Base-by-base conservation (phyloP, 192 early-diverging fungal genomes). In the Mortierella alpina region DNA sequence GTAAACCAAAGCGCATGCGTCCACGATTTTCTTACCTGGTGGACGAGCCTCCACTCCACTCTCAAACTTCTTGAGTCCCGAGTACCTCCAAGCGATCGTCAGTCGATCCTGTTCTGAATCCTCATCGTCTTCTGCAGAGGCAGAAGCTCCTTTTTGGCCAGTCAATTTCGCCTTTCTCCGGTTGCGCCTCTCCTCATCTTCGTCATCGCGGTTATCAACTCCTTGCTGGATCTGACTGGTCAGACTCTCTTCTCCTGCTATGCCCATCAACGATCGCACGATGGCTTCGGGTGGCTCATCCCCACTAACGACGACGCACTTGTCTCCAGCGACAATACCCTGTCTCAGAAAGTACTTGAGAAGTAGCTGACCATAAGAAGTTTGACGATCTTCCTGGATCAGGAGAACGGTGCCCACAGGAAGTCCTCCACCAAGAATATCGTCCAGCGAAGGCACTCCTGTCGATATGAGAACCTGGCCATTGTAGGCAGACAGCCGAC, bases 11-110 rank as follows among this genome's bases (percentile, higher is more conserved):
- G 8, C 39, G 31, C 14, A 53, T 48, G 31, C 31, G 31, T 31
- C 31, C 31, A 15, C 51, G 5, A 53, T 2, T 13, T 12, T 45
- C 46, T 54, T 87, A 87, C 84, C 83, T 82, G 73, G 73, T 42
- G 68, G 82, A 12, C 84, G 51, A 40, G 69, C 48, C 62, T 75
- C 75, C 23, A 86, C 82, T 17, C 82, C 81, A 31, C 78, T 83
- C 40, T 85, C 88, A 77, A 94, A 89, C 60, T 86, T 84, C 49
- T 95, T 95, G 67, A 97, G 61, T 48, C 89, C 86, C 74, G 96
- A 88, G 86, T 99, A 99, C 58, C 97, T 83, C 97, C 97, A 99
- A 1, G 97, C 97, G 63, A 99, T 98, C 59, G 86, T 90, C 90
- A 99, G 89, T 2, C 85, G 78, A 61, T 94, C 93, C n/a, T 82